phyloP scores from a whole-genome alignment of 352 stramenopile species.

The Pythium vanterpoolii region DNA sequence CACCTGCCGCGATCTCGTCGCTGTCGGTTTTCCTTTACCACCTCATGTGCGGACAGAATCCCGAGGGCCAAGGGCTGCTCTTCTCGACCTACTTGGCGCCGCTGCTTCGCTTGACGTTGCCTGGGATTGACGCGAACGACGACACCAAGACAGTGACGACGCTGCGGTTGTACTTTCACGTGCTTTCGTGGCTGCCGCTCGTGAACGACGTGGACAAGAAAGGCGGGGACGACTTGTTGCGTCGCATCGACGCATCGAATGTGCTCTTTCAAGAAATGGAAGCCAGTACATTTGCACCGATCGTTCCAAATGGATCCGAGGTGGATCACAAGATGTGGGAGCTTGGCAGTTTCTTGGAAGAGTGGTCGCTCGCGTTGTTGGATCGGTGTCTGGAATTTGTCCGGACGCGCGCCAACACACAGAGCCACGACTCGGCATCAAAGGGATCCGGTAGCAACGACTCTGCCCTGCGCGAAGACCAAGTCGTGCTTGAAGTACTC shows the following conservation, averaged over 20 bases:
- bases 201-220: conserved; percentile 61
- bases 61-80: conserved; percentile 39
- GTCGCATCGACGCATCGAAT: conserved; percentile 5
- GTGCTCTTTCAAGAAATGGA: conserved; percentile 36
- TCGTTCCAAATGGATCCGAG: conserved; percentile 28
- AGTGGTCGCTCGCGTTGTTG: conserved; percentile 59
- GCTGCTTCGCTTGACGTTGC: conserved; percentile 57
- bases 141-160: conserved; percentile 72
- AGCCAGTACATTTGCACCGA: conserved; percentile 35
- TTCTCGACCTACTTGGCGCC: conserved; percentile 56
- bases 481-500: conserved; percentile 50
- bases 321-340: conserved; percentile 58
- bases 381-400: conserved; percentile 69
- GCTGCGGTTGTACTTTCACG: conserved; percentile 60
- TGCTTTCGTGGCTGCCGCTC: conserved; percentile 66
- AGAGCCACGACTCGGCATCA: conserved; percentile 25
- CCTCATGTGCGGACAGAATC: conserved; percentile 57
- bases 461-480: conserved; percentile 33
- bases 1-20: conserved; percentile 63
- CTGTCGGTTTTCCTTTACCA: conserved; percentile 60
- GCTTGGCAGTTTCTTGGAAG: conserved; percentile 51
- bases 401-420: conserved; percentile 41
- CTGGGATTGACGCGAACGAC: conserved; percentile 75
- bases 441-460: conserved; percentile 11
- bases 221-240: conserved; percentile 20